Evolutionary conservation across 306 rosid species (phyloP), one percentile per base, ranked within the genome.

Genomic region (Argentina anserina): DNA sequence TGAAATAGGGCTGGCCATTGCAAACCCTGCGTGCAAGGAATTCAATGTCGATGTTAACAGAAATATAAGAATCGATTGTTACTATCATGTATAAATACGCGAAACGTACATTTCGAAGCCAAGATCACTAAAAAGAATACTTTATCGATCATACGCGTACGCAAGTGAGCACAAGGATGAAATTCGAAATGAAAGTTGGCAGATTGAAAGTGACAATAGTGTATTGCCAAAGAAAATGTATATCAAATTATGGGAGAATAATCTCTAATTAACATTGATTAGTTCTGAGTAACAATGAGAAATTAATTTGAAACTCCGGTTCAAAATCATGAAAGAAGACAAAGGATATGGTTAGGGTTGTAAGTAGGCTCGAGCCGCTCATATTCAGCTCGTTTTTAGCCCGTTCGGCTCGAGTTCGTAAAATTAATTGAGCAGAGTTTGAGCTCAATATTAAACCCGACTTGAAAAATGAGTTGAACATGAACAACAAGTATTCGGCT

Each of bases 1-100:
- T 91, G 97, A 56, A 93, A 82, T 29, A 93, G 83, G 14, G 97
- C 90, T 0, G 98, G 97, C 98, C 98, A 93, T 80, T 90, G 98
- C 25, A 93, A 81, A 0, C 93, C 96, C 60, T 91, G n/a, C 55
- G 5, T 3, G 31, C 40, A 40, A 58, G 18, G 2, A 28, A 28
- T 18, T 18, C 7, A 43, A 67, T 43, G 20, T 55, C 3, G 9
- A 25, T 25, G 66, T 71, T 17, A 25, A 33, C 13, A 2, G 14
- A 68, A 20, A 29, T 9, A 45, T 45, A n/a, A n/a, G n/a, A n/a
- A 50, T 21, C 58, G 58, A 50, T 50, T 50, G n/a, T 9, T 50
- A n/a, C 58, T 50, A 50, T 7, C 28, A 50, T 8, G 28, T 3
- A n/a, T 7, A 6, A 43, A 8, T 50, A 53, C 7, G 31, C 13